Percentiles rank a stretch among this genome's conserved stretches.
These are phyloP conservation scores for Blastomyces gilchristii DNA, from an alignment of 2,329 filamentous ascomycete genomes.

Conservation along the genomic window DNA sequence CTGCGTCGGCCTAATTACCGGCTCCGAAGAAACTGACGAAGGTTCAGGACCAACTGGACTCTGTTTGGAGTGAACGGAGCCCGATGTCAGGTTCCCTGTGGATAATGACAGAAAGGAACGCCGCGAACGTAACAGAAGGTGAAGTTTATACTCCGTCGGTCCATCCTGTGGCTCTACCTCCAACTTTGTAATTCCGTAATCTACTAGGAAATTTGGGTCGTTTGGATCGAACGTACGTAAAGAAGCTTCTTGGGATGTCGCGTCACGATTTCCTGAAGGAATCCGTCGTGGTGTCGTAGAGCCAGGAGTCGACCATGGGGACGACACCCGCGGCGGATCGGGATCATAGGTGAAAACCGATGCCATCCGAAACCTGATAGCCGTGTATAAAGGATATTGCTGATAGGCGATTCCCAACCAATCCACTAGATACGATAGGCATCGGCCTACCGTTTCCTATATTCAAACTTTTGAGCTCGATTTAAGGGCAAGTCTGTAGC, in stretches of 20 bases:
- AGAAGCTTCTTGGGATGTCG: conserved; percentile 22
- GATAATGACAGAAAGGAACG: conserved; percentile 63
- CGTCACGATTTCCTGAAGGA: conserved; percentile 19
- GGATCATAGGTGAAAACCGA: conserved; percentile 94
- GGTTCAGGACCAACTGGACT: conserved; percentile 18
- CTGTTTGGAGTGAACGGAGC: conserved; percentile 40
- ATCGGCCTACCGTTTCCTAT: background rate
- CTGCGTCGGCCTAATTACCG: conserved; percentile 29
- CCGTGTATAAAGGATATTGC: background rate
- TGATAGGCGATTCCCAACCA: background rate
- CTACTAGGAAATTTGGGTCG: conserved; percentile 33
- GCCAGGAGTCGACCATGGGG: conserved; percentile 67
- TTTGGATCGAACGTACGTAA: conserved; percentile 32
- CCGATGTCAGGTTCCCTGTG: conserved; percentile 48
- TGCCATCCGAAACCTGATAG: conserved; percentile 49
- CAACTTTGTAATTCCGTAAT: conserved; percentile 62
- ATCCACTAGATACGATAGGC: background rate
- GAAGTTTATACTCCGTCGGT: conserved; percentile 92
- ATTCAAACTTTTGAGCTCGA: background rate
- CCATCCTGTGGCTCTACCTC: conserved; percentile 89
- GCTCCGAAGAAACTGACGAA: conserved; percentile 24
- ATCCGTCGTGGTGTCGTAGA: conserved; percentile 31
- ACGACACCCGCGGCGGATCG: conserved; percentile 76
- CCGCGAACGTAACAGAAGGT: conserved; percentile 70
- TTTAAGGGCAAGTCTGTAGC: background rate